Conservation (phyloP, 2,329 filamentous ascomycete species). For the Helminthosporium solani region DNA sequence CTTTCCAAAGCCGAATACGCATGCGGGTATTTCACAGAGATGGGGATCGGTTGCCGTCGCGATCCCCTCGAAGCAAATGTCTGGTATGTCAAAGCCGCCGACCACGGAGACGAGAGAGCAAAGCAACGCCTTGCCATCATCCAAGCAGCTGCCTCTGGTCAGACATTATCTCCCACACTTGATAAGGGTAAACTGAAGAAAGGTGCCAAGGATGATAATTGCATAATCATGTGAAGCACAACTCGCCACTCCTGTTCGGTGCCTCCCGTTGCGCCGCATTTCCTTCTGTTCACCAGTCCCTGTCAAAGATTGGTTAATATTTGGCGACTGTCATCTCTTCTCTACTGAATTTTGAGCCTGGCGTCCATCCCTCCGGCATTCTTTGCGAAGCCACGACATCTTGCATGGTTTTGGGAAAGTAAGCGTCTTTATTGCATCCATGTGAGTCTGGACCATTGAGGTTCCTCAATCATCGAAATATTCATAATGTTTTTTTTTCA, state of each 20-base stretch:
- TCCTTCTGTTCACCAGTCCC: not conserved
- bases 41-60: slow-evolving; percentile 92
- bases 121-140: slow-evolving; percentile 86
- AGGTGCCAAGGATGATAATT: slow-evolving; percentile 41
- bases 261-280: not conserved
- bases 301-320: slow-evolving; percentile 4
- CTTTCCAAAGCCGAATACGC: slow-evolving; percentile 80
- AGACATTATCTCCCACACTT: slow-evolving; percentile 22
- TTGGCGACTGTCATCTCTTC: not conserved
- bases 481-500: not conserved
- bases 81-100: slow-evolving; percentile 96
- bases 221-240: slow-evolving; percentile 37
- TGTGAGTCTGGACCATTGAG: not conserved
- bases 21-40: slow-evolving; percentile 95
- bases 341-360: not conserved
- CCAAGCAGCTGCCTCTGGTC: slow-evolving; percentile 71
- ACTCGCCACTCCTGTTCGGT: not conserved
- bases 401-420: slow-evolving; percentile 5
- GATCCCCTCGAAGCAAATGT: slow-evolving; percentile 97
- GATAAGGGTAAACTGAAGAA: slow-evolving; percentile 36
- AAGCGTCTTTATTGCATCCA: slow-evolving; percentile 2
- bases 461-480: not conserved
- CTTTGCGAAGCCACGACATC: not conserved
- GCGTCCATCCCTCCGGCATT: slow-evolving; percentile 1
- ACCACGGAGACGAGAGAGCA: slow-evolving; percentile 85